These are phyloP conservation scores for Fusarium xyrophilum DNA, from an alignment of 2,329 filamentous ascomycete species.

Conservation along the genomic window DNA sequence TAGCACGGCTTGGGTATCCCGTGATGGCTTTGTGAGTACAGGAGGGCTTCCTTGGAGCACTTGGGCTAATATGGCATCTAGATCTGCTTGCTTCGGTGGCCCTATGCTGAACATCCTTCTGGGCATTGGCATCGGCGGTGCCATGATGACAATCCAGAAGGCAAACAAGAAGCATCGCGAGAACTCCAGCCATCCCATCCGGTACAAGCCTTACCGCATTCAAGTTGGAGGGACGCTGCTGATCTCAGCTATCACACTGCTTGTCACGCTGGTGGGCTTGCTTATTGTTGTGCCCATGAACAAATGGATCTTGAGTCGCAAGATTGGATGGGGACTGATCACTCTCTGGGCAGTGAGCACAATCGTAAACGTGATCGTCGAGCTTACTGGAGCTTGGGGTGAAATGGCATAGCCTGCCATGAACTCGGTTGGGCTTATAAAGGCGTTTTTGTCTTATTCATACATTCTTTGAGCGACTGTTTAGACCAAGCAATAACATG, in stretches of 20 bases:
- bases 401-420: constrained; percentile 32
- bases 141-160: constrained; percentile 81
- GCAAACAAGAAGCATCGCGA: constrained; percentile 70
- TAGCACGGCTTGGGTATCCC: constrained; percentile 90
- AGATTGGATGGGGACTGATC: constrained; percentile 83
- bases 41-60: background rate
- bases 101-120: constrained; percentile 97
- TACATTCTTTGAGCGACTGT: background rate
- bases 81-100: constrained; percentile 94
- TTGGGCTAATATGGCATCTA: constrained; percentile 39
- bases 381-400: constrained; percentile 67
- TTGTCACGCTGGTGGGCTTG: constrained; percentile 79
- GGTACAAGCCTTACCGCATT: constrained; percentile 81
- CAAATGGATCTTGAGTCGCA: constrained; percentile 82
- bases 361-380: constrained; percentile 79
- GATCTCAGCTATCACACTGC: constrained; percentile 82
- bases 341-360: constrained; percentile 83
- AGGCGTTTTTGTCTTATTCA: background rate
- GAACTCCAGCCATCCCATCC: constrained; percentile 69
- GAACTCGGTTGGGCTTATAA: background rate
- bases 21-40: constrained; percentile 82
- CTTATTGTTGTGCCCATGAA: constrained; percentile 84
- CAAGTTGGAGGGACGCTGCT: constrained; percentile 84
- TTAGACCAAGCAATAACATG: constrained; percentile 1
- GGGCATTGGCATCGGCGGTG: constrained; percentile 88